Conservation (phyloP, 768 basidiomycete species). For the Strobilomyces confusus region DNA sequence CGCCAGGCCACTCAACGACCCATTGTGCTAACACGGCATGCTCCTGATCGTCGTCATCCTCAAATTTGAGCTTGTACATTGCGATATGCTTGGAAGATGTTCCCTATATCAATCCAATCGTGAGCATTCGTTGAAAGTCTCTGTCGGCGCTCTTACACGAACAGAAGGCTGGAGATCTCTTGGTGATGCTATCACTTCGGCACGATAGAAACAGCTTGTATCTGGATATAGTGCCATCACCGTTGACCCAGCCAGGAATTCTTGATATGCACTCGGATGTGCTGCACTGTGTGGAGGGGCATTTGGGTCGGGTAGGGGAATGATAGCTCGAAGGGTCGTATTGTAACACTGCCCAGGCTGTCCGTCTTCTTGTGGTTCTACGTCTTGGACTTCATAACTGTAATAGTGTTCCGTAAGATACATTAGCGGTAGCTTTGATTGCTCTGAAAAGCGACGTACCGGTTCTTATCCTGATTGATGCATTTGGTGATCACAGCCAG, state of each 20-base stretch:
- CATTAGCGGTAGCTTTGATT: neutral
- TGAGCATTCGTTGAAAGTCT: slow-evolving; percentile 7
- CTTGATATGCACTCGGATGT: slow-evolving; percentile 66
- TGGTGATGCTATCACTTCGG: slow-evolving; percentile 75
- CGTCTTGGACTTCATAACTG: slow-evolving; percentile 85
- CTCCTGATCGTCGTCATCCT: slow-evolving; percentile 84
- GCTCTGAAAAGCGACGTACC: slow-evolving; percentile 33
- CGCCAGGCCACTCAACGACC: slow-evolving; percentile 78
- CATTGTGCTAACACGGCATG: slow-evolving; percentile 71
- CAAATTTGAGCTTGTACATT: slow-evolving; percentile 78
- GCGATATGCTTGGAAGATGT: slow-evolving; percentile 47
- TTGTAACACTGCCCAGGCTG: slow-evolving; percentile 67
- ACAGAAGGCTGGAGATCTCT: slow-evolving; percentile 35
- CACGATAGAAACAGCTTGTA: slow-evolving; percentile 87
- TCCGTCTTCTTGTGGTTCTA: slow-evolving; percentile 78
- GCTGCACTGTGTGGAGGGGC: slow-evolving; percentile 54
- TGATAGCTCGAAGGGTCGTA: slow-evolving; percentile 65
- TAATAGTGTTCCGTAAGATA: neutral
- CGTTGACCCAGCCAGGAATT: slow-evolving; percentile 64
- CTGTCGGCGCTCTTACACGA: slow-evolving; percentile 32
- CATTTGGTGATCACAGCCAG: slow-evolving; percentile 70
- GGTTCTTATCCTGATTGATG: slow-evolving; percentile 68
- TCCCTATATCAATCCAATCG: slow-evolving; percentile 15
- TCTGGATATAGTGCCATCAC: slow-evolving; percentile 90
- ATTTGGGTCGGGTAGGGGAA: slow-evolving; percentile 75